Conservation (phyloP, 306 rosid genomes). For the Fragaria nilgerrensis region DNA sequence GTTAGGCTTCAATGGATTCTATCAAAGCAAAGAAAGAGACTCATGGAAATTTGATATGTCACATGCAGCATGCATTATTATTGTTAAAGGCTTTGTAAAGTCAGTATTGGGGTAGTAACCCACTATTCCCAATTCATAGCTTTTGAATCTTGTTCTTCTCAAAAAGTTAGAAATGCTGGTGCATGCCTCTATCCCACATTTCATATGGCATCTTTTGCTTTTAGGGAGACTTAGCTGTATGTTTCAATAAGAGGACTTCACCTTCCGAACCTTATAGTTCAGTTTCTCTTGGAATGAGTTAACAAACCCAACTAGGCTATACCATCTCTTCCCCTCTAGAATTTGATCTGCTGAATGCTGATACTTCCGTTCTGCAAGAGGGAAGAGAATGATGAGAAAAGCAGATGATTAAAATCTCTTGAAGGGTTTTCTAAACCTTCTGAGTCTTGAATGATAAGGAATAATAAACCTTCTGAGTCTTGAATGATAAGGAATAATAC, state of each 20-base stretch:
- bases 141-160: conserved; percentile 38
- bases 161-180: conserved; percentile 47
- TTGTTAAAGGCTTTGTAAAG: conserved; percentile 39
- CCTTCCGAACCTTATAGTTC: conserved; percentile 2
- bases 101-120: conserved; percentile 17
- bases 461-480: background rate
- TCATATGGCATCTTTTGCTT: conserved; percentile 62
- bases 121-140: conserved; percentile 25
- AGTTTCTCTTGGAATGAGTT: conserved; percentile 4
- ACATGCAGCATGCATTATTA: conserved; percentile 43
- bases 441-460: background rate
- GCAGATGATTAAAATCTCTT: background rate
- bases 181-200: conserved; percentile 39
- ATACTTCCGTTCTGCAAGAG: background rate
- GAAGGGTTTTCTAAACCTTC: background rate
- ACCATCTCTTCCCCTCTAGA: background rate
- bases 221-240: background rate
- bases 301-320: background rate
- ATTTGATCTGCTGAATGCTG: background rate
- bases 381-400: background rate
- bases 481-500: background rate
- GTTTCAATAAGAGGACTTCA: background rate
- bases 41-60: conserved; percentile 38
- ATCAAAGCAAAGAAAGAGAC: conserved; percentile 32
- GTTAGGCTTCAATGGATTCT: conserved; percentile 25